phyloP scores from a whole-genome alignment of 805 yeast species.

The Metschnikowia arizonensis region DNA sequence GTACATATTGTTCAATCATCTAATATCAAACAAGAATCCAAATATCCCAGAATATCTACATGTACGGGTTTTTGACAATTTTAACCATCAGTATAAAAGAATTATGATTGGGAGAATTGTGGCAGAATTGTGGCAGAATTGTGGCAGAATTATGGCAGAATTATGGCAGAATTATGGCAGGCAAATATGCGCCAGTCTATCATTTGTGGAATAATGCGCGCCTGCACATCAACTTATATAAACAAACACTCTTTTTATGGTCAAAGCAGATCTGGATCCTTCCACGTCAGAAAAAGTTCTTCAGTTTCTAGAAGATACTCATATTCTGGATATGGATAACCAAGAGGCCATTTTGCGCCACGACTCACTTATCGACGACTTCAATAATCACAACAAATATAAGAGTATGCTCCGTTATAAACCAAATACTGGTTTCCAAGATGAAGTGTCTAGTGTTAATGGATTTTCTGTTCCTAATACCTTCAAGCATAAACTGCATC shows the following conservation, averaged over 20 bases:
- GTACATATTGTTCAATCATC: too few species aligned
- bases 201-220: too few species aligned
- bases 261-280: slow-evolving; percentile 59
- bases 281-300: slow-evolving; percentile 26
- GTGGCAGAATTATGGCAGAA: too few species aligned
- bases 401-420: slow-evolving; percentile 32
- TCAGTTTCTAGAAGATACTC: slow-evolving; percentile 28
- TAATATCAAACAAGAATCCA: too few species aligned
- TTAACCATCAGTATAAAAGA: too few species aligned
- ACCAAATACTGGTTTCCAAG: slow-evolving; percentile 31
- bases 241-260: slow-evolving; percentile 10
- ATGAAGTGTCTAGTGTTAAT: slow-evolving; percentile 15
- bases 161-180: too few species aligned
- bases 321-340: slow-evolving; percentile 17
- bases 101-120: too few species aligned
- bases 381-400: slow-evolving; percentile 19
- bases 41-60: too few species aligned
- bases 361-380: background rate
- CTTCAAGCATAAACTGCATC: slow-evolving; percentile 42
- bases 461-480: slow-evolving; percentile 39
- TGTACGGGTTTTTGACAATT: too few species aligned
- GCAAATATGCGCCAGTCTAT: too few species aligned
- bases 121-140: too few species aligned
- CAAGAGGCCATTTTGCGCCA: background rate
- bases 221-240: slow-evolving; percentile 7